A percentile compares a stretch with the other conserved stretches of the same genome.
Conservation (phyloP, 345 rosid genomes). For the Camelina sativa region DNA sequence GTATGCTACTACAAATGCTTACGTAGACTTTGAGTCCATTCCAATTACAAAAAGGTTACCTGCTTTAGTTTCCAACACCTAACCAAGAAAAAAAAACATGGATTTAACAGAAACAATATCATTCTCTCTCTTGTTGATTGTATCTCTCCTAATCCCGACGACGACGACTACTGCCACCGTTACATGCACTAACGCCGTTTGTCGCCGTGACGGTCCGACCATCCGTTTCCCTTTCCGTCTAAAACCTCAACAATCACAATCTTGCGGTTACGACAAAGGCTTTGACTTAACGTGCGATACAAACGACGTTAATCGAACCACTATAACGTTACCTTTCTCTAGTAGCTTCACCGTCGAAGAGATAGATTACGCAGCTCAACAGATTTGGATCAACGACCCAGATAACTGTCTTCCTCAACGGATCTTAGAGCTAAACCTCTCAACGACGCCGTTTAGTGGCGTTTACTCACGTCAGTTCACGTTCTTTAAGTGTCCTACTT, state of each 20-base stretch:
- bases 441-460: conserved; percentile 56
- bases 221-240: conserved; percentile 71
- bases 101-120: conserved; percentile 16
- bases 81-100: conserved; percentile 26
- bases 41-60: conserved; percentile 36
- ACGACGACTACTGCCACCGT: conserved; percentile 27
- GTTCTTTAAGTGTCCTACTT: conserved; percentile 62
- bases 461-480: conserved; percentile 52
- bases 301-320: conserved; percentile 46
- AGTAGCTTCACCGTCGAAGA: conserved; percentile 56
- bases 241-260: conserved; percentile 40
- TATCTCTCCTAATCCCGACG: conserved; percentile 29
- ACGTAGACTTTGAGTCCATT: conserved; percentile 31
- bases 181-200: conserved; percentile 47
- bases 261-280: conserved; percentile 60
- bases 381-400: conserved; percentile 72
- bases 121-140: conserved; percentile 28
- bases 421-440: conserved; percentile 64
- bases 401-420: conserved; percentile 60
- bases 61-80: conserved; percentile 29
- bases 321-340: conserved; percentile 46
- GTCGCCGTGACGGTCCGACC: conserved; percentile 46
- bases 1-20: neutral
- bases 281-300: conserved; percentile 59
- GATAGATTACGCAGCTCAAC: conserved; percentile 62